phyloP scores from a whole-genome alignment of 169 alveolate species.

The Theileria sp. region DNA sequence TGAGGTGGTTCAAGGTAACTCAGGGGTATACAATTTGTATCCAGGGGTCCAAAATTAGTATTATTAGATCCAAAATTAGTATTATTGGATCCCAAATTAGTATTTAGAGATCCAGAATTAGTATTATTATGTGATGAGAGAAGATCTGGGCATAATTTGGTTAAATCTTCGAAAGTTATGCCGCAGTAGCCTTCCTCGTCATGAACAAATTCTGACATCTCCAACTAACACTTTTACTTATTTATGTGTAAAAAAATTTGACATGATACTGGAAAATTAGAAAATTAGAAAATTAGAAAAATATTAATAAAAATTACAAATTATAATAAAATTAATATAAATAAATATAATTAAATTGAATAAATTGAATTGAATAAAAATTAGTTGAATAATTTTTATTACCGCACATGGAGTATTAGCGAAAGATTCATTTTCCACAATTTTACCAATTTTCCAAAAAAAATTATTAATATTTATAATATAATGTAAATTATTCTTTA shows the following conservation, averaged over 20 bases:
- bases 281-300: too few relatives aligned
- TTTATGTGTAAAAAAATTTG: too few relatives aligned
- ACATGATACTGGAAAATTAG: too few relatives aligned
- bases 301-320: neutral
- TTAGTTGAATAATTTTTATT: neutral
- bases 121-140: too few relatives aligned
- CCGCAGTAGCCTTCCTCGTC: constrained; percentile 68
- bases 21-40: neutral
- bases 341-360: neutral
- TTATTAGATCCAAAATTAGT: too few relatives aligned
- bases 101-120: too few relatives aligned
- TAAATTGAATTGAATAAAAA: neutral
- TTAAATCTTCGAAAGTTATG: constrained; percentile 27
- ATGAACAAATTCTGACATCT: constrained; percentile 22
- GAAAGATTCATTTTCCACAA: too few relatives aligned
- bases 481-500: too few relatives aligned
- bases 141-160: constrained; percentile 4
- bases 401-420: neutral
- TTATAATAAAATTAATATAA: neutral
- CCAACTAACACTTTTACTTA: too few relatives aligned
- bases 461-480: too few relatives aligned
- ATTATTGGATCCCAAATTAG: too few relatives aligned
- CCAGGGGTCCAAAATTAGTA: neutral
- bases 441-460: too few relatives aligned
- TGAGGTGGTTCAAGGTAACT: neutral